These are phyloP conservation scores for Lentinus tigrinus DNA, from an alignment of 768 basidiomycete species.

Conservation along the genomic window DNA sequence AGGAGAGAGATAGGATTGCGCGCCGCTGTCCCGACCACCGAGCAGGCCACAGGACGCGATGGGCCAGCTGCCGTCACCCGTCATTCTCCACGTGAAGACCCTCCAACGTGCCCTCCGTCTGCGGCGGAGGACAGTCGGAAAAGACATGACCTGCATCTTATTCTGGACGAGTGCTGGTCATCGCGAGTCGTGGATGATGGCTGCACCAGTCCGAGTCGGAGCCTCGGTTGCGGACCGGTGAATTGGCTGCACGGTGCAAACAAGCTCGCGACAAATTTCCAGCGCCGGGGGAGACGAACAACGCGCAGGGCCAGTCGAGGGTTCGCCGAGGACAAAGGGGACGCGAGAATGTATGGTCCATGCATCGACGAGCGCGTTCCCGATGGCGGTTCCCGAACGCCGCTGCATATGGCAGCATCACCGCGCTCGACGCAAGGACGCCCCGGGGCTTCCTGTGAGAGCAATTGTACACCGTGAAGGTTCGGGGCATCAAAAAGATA, in stretches of 20 bases:
- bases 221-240: neutral
- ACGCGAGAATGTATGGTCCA: too few relatives aligned
- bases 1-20: conserved; percentile 16
- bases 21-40: conserved; percentile 13
- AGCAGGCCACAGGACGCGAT: neutral
- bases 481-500: neutral
- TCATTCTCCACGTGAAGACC: neutral
- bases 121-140: conserved; percentile 1
- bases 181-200: neutral
- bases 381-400: neutral
- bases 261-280: neutral
- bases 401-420: neutral
- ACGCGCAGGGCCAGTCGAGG: neutral
- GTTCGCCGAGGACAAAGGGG: neutral
- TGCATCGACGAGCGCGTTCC: too few relatives aligned
- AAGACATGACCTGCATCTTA: neutral
- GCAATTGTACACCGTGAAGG: neutral
- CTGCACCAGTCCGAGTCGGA: neutral
- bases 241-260: neutral
- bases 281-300: neutral
- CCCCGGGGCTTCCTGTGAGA: neutral
- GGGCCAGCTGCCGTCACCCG: neutral
- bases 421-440: too few relatives aligned
- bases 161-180: neutral
- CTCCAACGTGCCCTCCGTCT: neutral